These are phyloP conservation scores for Picocystis salinarum DNA, from an alignment of 139 green algal genomes.

Conservation along the genomic window DNA sequence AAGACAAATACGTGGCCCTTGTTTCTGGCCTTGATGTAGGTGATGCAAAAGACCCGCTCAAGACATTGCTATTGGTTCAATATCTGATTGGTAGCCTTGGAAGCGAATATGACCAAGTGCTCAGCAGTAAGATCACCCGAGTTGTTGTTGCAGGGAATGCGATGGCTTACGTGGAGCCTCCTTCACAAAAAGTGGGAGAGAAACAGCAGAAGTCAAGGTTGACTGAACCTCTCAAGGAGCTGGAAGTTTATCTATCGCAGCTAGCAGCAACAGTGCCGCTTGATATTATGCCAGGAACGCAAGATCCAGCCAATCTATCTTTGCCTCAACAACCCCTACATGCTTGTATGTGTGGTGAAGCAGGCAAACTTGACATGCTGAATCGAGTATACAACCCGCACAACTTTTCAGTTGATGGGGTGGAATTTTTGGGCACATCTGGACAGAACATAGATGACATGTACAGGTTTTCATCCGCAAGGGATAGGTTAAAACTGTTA, in stretches of 20 bases:
- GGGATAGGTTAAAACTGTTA: slow-evolving; percentile 41
- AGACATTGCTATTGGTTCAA: slow-evolving; percentile 46
- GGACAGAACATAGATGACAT: slow-evolving; percentile 88
- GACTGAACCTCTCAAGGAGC: slow-evolving; percentile 6
- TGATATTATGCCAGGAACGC: slow-evolving; percentile 82
- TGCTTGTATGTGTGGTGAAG: slow-evolving; percentile 32
- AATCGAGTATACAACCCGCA: slow-evolving; percentile 74
- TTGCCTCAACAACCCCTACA: slow-evolving; percentile 95
- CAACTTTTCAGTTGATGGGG: slow-evolving; percentile 35
- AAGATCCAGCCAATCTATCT: slow-evolving; percentile 72
- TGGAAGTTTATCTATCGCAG: slow-evolving; percentile 15
- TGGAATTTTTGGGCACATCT: slow-evolving; percentile 68
- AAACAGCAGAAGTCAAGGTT: slow-evolving; percentile 1
- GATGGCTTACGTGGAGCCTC: too few relatives aligned
- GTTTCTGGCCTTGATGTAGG: slow-evolving; percentile 75
- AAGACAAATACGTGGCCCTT: slow-evolving; percentile 62
- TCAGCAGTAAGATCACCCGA: slow-evolving; percentile 8
- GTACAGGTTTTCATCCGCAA: slow-evolving; percentile 15
- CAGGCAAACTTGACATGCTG: slow-evolving; percentile 1
- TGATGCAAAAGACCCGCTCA: slow-evolving; percentile 1
- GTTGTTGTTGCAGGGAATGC: slow-evolving; percentile 49
- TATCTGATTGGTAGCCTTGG: slow-evolving; percentile 64
- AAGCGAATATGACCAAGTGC: slow-evolving; percentile 28
- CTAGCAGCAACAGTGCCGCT: slow-evolving; percentile 43
- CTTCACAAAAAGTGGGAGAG: too few relatives aligned